Evolutionary conservation across 257 asterid species (phyloP), one percentile per base, ranked within the genome.

Genomic region (Nicotiana noctiflora): DNA sequence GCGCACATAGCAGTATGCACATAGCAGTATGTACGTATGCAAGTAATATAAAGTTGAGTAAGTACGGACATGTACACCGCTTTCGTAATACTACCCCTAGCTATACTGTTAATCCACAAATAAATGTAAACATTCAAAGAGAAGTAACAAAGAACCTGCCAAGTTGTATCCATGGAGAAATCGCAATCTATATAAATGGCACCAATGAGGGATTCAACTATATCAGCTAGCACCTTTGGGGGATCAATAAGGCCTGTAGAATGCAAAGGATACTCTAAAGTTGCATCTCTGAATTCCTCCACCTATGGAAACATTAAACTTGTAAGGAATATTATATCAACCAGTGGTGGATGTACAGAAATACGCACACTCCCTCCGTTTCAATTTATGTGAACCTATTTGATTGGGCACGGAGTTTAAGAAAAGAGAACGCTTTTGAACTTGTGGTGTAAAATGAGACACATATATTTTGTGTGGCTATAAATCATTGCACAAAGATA

Each of bases 201-300:
- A 21, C 92, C 93, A 12, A 88, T 37, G 63, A 88, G 78, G 8
- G 97, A 85, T 65, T 91, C 94, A 14, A 90, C 86, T 8, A 92
- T 61, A 25, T 92, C 94, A 0, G 93, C 93, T 1, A 91, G 86
- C 7, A 79, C 85, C 52, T 91, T 92, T 21, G 97, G 96, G 1
- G 92, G 86, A 40, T 88, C 89, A 56, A 92, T 60, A 9, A 91
- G 23, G 8, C 91, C 97, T 0, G 75, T n/a, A 8, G 94, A 90
- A 83, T 92, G 94, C 81, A 89, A 67, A 0, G 96, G 97, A 72
- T 91, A 82, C 8, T 81, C 82, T n/a, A 5, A 10, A 0, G 87
- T 79, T 52, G 82, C 90, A 0, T 84, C 76, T 25, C 44, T 75
- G 74, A 92, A 92, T 72, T 80, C 90, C 46, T 85, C 65, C 9